Base-by-base conservation (phyloP, 176 grass and related monocot species). In the Eleusine coracana region DNA sequence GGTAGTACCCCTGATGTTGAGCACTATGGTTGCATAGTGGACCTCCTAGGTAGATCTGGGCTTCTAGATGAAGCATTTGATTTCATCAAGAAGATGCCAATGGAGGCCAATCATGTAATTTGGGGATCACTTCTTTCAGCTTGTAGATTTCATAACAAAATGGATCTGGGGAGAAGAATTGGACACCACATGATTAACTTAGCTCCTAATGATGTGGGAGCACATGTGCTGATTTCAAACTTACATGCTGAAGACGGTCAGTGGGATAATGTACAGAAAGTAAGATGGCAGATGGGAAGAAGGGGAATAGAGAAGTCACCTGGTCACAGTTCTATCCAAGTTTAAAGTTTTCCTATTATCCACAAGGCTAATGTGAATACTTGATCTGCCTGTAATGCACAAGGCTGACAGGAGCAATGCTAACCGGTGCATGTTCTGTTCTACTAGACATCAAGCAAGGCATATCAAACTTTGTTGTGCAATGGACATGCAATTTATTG, bases 1-100 rank as follows among this genome's bases (percentile, higher is more conserved):
- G 48, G 73, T 74, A 15, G 89, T 56, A 23, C 49, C 81, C 86
- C 87, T 81, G 88, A 94, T 80, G 13, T 89, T 28, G 88, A 97
- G 73, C 95, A 92, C 80, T 92, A 92, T 66, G 88, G 92, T 60
- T 97, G 90, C 49, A 78, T 97, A 75, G 84, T 92, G n/a, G 95
- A 97, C 89, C 89, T 97, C 71, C 70, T 97, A 76, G 82, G 81
- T 40, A 91, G 86, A 87, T 86, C 95, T 51, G 92, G 92, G 49
- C 64, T 92, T 21, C 66, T 94, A 76, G 88, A 88, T 14, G 86
- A 94, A 88, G 92, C 95, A 77, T 71, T 86, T 71, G 72, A 89
- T 72, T 90, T 94, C 86, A 73, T 94, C 27, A 81, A 87, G 38
- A 92, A 86, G 37, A 97, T 94, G 86, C 88, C 92, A 71, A 34